A percentile compares a stretch with the other conserved stretches of the same genome.
These are phyloP conservation scores for Cetradonia linearis DNA, from an alignment of 495 filamentous ascomycete species.

Conservation along the genomic window DNA sequence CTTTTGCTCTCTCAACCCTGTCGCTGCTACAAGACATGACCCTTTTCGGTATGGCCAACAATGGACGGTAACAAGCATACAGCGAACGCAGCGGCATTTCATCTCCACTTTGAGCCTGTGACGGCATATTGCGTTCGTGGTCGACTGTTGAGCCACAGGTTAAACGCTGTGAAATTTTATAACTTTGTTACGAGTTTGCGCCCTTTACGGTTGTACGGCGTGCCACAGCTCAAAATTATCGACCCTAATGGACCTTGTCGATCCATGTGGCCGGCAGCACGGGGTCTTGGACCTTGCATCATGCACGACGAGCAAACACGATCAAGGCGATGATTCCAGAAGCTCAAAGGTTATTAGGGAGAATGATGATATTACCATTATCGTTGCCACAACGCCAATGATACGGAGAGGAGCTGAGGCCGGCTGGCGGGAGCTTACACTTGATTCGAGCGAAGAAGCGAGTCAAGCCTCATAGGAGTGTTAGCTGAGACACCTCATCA, in stretches of 20 bases:
- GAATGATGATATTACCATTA: neutral
- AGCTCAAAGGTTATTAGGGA: neutral
- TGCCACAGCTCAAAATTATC: neutral
- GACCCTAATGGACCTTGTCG: neutral
- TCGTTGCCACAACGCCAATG: neutral
- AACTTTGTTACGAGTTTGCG: neutral
- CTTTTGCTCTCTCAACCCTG: neutral
- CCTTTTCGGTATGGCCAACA: constrained; percentile 9
- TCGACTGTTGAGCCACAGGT: neutral
- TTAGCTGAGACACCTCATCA: constrained; percentile 12
- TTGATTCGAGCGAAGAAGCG: constrained; percentile 4
- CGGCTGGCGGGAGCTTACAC: neutral
- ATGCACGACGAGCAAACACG: neutral
- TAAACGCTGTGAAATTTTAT: constrained; percentile 3
- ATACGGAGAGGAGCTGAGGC: constrained; percentile 2
- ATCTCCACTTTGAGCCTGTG: constrained; percentile 14
- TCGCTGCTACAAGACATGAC: neutral
- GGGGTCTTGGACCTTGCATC: constrained; percentile 7
- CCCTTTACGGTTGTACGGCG: neutral
- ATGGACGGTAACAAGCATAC: neutral
- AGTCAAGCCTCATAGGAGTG: constrained; percentile 7
- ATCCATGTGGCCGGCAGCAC: constrained; percentile 15
- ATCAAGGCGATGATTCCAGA: neutral
- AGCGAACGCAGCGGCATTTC: neutral
- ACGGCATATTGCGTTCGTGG: constrained; percentile 11